Conservation (phyloP, 257 asterid genomes). For the Cinchona pubescens region DNA sequence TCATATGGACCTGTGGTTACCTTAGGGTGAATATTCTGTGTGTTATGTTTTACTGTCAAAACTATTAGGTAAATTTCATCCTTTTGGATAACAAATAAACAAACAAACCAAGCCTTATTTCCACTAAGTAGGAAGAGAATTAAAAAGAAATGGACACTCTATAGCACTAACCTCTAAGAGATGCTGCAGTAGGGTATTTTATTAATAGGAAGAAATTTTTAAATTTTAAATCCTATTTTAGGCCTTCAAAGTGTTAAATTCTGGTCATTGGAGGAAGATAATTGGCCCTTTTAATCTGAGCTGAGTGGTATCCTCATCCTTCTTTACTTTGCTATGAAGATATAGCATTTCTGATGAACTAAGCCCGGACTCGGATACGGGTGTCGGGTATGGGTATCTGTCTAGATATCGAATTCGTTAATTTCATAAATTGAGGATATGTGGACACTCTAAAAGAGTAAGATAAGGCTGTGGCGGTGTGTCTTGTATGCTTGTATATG, state of each 20-base stretch:
- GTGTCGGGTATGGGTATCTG: too few relatives aligned
- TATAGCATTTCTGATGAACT: background rate
- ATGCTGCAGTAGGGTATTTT: background rate
- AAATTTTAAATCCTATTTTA: background rate
- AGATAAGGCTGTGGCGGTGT: too few relatives aligned
- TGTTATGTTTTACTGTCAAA: background rate
- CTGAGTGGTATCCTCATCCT: background rate
- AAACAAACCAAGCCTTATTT: too few relatives aligned
- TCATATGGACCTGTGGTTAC: background rate
- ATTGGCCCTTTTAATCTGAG: background rate
- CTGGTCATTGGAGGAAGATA: background rate
- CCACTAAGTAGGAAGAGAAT: background rate
- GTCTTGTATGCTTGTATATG: too few relatives aligned
- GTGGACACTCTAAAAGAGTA: too few relatives aligned
- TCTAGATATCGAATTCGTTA: too few relatives aligned
- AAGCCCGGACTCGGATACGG: too few relatives aligned
- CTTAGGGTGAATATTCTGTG: background rate
- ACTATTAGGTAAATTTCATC: background rate
- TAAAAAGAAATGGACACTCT: background rate
- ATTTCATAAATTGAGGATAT: too few relatives aligned
- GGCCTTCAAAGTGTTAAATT: background rate
- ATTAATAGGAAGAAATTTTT: background rate
- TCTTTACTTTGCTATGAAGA: background rate
- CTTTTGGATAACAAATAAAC: too few relatives aligned
- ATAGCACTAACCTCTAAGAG: background rate